These are phyloP conservation scores for Plantago rigida DNA, from an alignment of 305 asterid genomes.

Conservation along the genomic window DNA sequence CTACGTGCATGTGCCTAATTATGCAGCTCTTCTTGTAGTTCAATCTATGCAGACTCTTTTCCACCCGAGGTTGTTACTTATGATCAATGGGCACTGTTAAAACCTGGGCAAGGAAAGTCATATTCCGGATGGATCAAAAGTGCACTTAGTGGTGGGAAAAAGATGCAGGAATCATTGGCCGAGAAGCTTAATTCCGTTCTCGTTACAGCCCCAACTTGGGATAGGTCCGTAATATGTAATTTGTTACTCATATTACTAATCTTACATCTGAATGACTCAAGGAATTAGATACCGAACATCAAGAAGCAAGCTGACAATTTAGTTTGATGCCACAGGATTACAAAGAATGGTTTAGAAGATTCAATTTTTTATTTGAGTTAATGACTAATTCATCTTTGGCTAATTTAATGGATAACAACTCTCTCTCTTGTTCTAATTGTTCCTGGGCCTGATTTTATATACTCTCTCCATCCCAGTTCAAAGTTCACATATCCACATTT, in stretches of 20 bases:
- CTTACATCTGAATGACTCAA: too few relatives aligned
- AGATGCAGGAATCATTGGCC: constrained; percentile 44
- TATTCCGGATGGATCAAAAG: constrained; percentile 72
- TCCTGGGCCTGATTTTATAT: too few relatives aligned
- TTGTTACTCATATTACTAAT: too few relatives aligned
- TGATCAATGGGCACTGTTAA: constrained; percentile 50
- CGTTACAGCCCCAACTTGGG: constrained; percentile 73
- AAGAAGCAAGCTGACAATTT: background rate
- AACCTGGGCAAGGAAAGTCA: constrained; percentile 39
- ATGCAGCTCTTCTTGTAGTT: constrained; percentile 36
- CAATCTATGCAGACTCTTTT: constrained; percentile 36
- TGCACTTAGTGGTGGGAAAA: constrained; percentile 55
- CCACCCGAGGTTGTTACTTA: constrained; percentile 64
- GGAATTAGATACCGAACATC: background rate
- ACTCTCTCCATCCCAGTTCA: too few relatives aligned
- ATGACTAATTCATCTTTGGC: too few relatives aligned
- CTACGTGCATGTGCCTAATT: background rate
- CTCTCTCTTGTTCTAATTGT: too few relatives aligned
- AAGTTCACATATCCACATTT: too few relatives aligned
- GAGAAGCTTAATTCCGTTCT: constrained; percentile 57
- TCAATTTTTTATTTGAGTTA: too few relatives aligned
- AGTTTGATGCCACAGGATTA: too few relatives aligned
- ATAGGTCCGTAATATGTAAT: constrained; percentile 41
- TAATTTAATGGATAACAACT: too few relatives aligned
- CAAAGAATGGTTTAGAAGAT: too few relatives aligned